Base-by-base conservation (phyloP, 2,329 filamentous ascomycete species). In the Colletotrichum sp. region DNA sequence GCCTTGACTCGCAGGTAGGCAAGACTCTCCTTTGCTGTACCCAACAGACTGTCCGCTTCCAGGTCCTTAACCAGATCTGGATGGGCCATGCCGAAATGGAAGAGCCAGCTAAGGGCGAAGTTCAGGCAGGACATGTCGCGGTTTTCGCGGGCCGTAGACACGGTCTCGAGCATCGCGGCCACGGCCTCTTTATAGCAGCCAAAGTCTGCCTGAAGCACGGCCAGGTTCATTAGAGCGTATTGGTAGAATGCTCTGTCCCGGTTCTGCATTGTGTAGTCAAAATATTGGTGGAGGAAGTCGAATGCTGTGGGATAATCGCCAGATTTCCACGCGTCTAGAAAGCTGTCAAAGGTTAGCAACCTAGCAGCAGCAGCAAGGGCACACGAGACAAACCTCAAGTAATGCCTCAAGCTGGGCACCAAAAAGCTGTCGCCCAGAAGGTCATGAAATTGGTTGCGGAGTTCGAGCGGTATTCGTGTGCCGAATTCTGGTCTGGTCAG, bases 31-130 rank as follows among this genome's bases (percentile, higher is more conserved):
- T 94, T 94, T 69, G 96, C 95, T 39, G 92, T 93, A 0, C 93
- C 95, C 11, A 96, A 87, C 88, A 95, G 93, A 73, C 92, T 95
- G 80, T 91, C 93, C 52, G 93, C 93, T 77, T 93, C 93, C 8
- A 94, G 88, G 68, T 93, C 91, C 65, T 89, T 91, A 79, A 96
- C 92, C n/a, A 95, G 90, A 69, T 92, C 89, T 0, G 96, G 95
- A 80, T 96, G 96, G 1, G 95, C 92, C 81, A 95, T 95, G n/a
- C 94, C 94, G 80, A 98, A 98, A 82, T 98, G 95, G 81, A 98
- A 98, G 4, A 99, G 89, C 97, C 97, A 99, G 82, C 96, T 98
- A 77, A 99, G 91, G 36, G 96, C 95, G 85, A 98, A 99, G 84
- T 98, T 99, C 72, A 99, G 89, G 82, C 97, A 99, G 6, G 92